Conservation (phyloP, 176 grass and related monocot genomes). For the Saccharum officinarum region DNA sequence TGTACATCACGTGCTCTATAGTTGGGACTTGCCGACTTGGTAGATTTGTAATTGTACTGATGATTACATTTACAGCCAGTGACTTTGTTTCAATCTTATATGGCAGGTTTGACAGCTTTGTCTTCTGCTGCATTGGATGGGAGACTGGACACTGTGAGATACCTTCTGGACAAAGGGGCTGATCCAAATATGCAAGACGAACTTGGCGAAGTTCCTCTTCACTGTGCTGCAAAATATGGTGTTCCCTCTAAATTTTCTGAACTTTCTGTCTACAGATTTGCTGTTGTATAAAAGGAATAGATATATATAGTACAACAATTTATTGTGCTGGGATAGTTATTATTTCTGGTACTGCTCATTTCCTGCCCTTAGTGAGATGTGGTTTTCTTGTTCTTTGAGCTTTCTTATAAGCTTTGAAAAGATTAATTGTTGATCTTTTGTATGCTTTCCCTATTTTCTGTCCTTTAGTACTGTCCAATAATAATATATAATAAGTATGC, state of each 20-base stretch:
- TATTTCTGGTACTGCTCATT: not conserved
- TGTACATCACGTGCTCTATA: not conserved
- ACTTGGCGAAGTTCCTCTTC: not conserved
- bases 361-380: not conserved
- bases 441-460: not conserved
- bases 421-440: not conserved
- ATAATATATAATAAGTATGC: not conserved
- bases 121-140: constrained; percentile 37
- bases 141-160: not conserved
- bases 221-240: constrained; percentile 20
- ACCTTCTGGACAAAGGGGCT: constrained; percentile 12
- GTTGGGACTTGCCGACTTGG: not conserved
- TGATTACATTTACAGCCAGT: not conserved
- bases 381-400: not conserved
- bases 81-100: not conserved
- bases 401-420: not conserved
- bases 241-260: not conserved
- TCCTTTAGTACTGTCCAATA: not conserved
- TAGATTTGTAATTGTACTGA: not conserved
- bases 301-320: not conserved
- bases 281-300: not conserved
- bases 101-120: constrained; percentile 43
- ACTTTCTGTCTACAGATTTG: not conserved
- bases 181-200: not conserved
- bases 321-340: not conserved